These are phyloP conservation scores for Cryphonectria nitschkei DNA, from an alignment of 2,329 filamentous ascomycete genomes.

Conservation along the genomic window DNA sequence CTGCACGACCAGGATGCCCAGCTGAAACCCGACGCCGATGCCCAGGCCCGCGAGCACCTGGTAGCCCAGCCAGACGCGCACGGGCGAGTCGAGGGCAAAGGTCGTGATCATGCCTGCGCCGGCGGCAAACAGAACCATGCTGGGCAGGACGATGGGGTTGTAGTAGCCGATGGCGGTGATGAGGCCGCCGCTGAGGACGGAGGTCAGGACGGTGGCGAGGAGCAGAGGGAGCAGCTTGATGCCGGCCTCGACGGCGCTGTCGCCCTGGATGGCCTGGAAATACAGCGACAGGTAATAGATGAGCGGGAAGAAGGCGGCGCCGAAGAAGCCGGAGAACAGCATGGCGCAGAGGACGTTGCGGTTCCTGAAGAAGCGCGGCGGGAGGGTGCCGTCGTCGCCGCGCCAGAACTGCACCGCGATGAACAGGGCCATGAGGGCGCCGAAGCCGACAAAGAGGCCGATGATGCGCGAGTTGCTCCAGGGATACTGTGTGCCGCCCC, in stretches of 20 bases:
- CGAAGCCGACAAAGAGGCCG: conserved; percentile 55
- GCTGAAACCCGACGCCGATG: conserved; percentile 52
- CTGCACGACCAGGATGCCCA: conserved; percentile 52
- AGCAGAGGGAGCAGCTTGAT: conserved; percentile 59
- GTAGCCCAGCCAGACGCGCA: conserved; percentile 58
- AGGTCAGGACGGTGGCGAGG: conserved; percentile 53
- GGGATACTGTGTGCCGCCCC: conserved; percentile 56
- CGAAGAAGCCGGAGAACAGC: conserved; percentile 53
- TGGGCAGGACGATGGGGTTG: conserved; percentile 45
- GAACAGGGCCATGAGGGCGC: conserved; percentile 51
- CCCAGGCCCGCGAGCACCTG: conserved; percentile 57
- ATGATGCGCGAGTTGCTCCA: conserved; percentile 55
- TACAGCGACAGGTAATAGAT: conserved; percentile 59
- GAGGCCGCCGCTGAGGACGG: conserved; percentile 47
- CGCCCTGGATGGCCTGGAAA: conserved; percentile 58
- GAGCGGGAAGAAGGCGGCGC: conserved; percentile 55
- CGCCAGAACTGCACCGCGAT: conserved; percentile 49
- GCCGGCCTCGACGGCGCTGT: conserved; percentile 56
- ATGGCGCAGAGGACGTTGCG: conserved; percentile 45
- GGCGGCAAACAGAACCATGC: conserved; percentile 41
- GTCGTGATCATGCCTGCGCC: conserved; percentile 55
- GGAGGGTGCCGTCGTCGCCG: conserved; percentile 53
- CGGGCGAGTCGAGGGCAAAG: conserved; percentile 48
- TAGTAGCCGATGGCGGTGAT: conserved; percentile 51
- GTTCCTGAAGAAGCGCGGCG: conserved; percentile 52